phyloP scores from a whole-genome alignment of 2,329 filamentous ascomycete species.

The Xylariales sp. region DNA sequence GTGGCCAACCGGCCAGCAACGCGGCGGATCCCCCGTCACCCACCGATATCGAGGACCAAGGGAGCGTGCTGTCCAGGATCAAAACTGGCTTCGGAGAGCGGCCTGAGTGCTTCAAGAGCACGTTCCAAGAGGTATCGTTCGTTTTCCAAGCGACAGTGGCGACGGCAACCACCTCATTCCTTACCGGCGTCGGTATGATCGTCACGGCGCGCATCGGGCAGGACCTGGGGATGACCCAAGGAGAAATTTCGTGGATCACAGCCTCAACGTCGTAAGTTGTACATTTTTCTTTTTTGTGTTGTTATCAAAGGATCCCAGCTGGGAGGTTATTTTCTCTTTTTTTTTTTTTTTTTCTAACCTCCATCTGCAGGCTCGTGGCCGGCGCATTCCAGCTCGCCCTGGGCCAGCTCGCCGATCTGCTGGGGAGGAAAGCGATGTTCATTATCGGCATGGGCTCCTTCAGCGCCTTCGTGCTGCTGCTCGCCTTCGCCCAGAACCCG shows the following conservation, averaged over 20 bases:
- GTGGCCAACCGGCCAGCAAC: too few relatives aligned
- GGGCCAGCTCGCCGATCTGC: slow-evolving; percentile 60
- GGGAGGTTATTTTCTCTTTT: background rate
- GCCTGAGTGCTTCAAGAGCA: slow-evolving; percentile 58
- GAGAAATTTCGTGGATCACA: slow-evolving; percentile 64
- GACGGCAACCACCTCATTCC: slow-evolving; percentile 57
- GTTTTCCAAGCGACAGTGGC: slow-evolving; percentile 64
- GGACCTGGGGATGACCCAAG: slow-evolving; percentile 58
- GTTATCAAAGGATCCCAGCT: too few relatives aligned
- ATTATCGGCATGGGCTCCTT: slow-evolving; percentile 56
- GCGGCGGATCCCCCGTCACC: background rate
- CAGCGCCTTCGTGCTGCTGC: slow-evolving; percentile 49
- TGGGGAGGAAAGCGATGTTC: slow-evolving; percentile 60
- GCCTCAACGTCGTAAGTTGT: slow-evolving; percentile 51
- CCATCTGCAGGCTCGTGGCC: slow-evolving; percentile 44
- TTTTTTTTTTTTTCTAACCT: background rate
- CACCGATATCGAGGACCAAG: slow-evolving; percentile 2
- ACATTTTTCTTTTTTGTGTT: background rate
- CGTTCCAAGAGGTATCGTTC: slow-evolving; percentile 60
- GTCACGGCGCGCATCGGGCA: slow-evolving; percentile 57
- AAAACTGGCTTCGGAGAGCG: slow-evolving; percentile 22
- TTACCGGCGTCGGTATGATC: slow-evolving; percentile 55
- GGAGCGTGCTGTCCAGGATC: background rate
- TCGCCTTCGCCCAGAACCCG: slow-evolving; percentile 55
- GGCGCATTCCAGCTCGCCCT: slow-evolving; percentile 64